Evolutionary conservation across 2,329 filamentous ascomycete species (phyloP).

Genomic region (Stachybotrys elegans): DNA sequence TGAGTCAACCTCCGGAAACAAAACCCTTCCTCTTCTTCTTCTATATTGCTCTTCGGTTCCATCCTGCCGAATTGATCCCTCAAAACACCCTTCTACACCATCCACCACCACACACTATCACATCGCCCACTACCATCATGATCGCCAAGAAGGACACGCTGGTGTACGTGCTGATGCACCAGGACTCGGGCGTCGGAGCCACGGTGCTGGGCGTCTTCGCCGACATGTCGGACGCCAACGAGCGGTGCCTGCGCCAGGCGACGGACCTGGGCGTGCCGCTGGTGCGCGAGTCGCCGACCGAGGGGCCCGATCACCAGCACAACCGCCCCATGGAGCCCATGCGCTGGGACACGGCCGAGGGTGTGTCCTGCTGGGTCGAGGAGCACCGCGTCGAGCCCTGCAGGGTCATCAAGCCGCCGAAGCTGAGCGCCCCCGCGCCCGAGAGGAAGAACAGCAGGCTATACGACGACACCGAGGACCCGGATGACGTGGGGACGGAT

Average conservation of each 20-base stretch:
- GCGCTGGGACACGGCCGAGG: constrained; percentile 30
- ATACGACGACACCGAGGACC: constrained; percentile 18
- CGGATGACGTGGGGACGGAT: constrained; percentile 19
- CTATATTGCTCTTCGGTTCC: too few relatives aligned
- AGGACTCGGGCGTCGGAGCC: constrained; percentile 18
- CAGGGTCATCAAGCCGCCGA: constrained; percentile 3
- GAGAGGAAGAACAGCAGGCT: constrained; percentile 15
- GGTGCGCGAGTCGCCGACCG: constrained; percentile 9
- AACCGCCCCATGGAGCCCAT: constrained; percentile 20
- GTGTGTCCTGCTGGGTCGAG: constrained; percentile 32
- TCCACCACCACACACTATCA: too few relatives aligned
- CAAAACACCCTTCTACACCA: too few relatives aligned
- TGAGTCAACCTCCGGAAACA: too few relatives aligned
- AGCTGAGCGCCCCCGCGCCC: constrained; percentile 1
- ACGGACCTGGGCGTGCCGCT: constrained; percentile 19
- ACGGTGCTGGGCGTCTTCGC: constrained; percentile 25
- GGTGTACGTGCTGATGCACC: constrained; percentile 28
- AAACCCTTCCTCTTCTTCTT: too few relatives aligned
- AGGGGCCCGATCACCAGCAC: constrained; percentile 8
- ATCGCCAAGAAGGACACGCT: not conserved
- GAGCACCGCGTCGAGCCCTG: constrained; percentile 22
- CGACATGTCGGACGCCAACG: constrained; percentile 29
- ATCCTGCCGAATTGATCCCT: too few relatives aligned
- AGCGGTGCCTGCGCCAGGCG: constrained; percentile 23
- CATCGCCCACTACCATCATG: not conserved